Evolutionary conservation across 2,329 filamentous ascomycete genomes (phyloP), one percentile per base, ranked within the genome.

Genomic region (Fusarium sp.): DNA sequence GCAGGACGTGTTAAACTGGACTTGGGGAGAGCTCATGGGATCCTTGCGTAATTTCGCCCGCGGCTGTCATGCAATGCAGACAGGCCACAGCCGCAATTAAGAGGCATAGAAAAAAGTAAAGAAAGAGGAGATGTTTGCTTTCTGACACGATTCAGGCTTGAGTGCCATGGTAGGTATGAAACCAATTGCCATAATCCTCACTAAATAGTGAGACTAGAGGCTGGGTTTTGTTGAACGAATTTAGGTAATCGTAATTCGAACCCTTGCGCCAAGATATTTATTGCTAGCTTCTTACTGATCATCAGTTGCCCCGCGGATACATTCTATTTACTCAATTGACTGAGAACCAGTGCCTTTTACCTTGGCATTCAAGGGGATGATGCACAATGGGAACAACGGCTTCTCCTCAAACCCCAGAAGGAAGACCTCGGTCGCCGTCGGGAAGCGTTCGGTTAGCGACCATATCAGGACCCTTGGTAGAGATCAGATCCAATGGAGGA

Each of bases 361-460:
- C 59, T 67, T 63, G 63, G 63, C 63, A 57, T 31, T 6, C 28
- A 11, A 31, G 10, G 28, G 28, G 28, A 31, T 33, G 65, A 49
- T 62, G 42, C 13, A 57, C 58, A 42, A 58, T 34, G 34, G 17
- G 7, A 36, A 40, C 20, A 20, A 43, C 49, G 38, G 55, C 20
- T 42, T 42, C 22, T 24, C 22, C 20, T 34, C 26, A 15, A 63
- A 22, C 26, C 26, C 18, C 7, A 40, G 36, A 49, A 13, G 40
- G 24, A 38, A 7, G 34, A 4, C 31, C 66, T 69, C 66, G 66
- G 66, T 57, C 66, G 26, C 69, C 67, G 72, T 71, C 64, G 67
- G 68, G 61, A 68, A 66, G 52, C 72, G 69, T 57, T 63, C 72
- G 72, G 70, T 57, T 60, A 71, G 58, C 72, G 65, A 69, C 20